phyloP scores from a whole-genome alignment of 768 basidiomycete species.

The Chalciporus chontae region DNA sequence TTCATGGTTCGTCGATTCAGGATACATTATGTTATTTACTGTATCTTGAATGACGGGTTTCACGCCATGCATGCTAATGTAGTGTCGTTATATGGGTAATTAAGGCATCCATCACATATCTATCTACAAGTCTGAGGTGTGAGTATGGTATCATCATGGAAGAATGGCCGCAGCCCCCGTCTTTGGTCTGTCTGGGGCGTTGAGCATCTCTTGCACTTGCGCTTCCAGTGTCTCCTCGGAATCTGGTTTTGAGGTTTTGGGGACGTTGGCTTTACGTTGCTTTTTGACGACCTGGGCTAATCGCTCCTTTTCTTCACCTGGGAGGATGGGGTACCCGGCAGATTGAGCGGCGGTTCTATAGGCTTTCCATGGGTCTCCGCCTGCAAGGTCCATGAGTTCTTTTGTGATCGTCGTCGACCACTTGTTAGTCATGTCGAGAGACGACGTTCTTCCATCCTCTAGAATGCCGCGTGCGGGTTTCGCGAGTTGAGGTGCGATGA shows the following conservation, averaged over 20 bases:
- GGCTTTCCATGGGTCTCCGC: conserved; percentile 54
- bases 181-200: conserved; percentile 27
- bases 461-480: neutral
- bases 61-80: neutral
- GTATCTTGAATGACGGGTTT: conserved; percentile 1
- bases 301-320: conserved; percentile 38
- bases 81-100: conserved; percentile 4
- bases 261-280: conserved; percentile 3
- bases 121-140: neutral
- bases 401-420: conserved; percentile 65
- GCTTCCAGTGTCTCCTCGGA: conserved; percentile 18
- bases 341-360: conserved; percentile 47
- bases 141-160: conserved; percentile 20
- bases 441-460: conserved; percentile 49
- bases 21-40: neutral
- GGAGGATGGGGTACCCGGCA: conserved; percentile 48
- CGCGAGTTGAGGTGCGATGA: neutral
- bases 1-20: conserved; percentile 38
- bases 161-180: conserved; percentile 40
- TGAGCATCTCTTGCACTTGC: conserved; percentile 31
- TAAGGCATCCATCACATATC: neutral
- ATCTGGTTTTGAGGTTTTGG: conserved; percentile 13
- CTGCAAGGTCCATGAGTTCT: conserved; percentile 68
- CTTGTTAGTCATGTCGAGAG: conserved; percentile 58
- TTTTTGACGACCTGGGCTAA: conserved; percentile 15